Conservation (phyloP, 768 basidiomycete species). For the Trametes cinnabarina region DNA sequence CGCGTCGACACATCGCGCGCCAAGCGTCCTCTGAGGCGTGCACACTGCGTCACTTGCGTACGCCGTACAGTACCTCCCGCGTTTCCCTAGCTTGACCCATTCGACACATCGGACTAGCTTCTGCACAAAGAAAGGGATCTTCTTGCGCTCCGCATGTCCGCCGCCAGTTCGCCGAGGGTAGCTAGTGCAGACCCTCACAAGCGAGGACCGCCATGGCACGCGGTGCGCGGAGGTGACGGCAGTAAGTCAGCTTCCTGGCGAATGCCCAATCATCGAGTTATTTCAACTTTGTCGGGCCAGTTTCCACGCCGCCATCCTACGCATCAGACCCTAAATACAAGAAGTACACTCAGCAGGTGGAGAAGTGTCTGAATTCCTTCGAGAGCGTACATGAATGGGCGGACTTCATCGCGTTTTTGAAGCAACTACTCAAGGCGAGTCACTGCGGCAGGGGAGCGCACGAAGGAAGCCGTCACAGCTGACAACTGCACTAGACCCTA, state of each 20-base stretch:
- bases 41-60: too few relatives aligned
- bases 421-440: constrained; percentile 83
- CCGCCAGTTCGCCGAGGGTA: constrained; percentile 12
- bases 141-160: constrained; percentile 12
- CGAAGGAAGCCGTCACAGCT: not conserved
- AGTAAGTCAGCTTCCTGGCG: constrained; percentile 6
- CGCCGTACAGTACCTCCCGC: too few relatives aligned
- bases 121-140: not conserved
- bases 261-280: not conserved
- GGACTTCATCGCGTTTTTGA: constrained; percentile 96
- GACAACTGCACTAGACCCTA: constrained; percentile 60
- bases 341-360: constrained; percentile 90
- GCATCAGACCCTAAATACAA: constrained; percentile 89
- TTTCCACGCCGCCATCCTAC: constrained; percentile 51
- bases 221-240: constrained; percentile 19
- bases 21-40: too few relatives aligned
- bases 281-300: constrained; percentile 29
- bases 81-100: not conserved
- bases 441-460: not conserved
- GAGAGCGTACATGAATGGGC: constrained; percentile 99
- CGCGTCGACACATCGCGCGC: too few relatives aligned
- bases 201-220: constrained; percentile 14
- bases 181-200: constrained; percentile 7
- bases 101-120: not conserved
- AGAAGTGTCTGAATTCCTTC: constrained; percentile 89